Evolutionary conservation across 192 early-diverging fungal species (phyloP), one percentile per base, ranked within the genome.

Genomic region (Rhizoclosmatium globosum): DNA sequence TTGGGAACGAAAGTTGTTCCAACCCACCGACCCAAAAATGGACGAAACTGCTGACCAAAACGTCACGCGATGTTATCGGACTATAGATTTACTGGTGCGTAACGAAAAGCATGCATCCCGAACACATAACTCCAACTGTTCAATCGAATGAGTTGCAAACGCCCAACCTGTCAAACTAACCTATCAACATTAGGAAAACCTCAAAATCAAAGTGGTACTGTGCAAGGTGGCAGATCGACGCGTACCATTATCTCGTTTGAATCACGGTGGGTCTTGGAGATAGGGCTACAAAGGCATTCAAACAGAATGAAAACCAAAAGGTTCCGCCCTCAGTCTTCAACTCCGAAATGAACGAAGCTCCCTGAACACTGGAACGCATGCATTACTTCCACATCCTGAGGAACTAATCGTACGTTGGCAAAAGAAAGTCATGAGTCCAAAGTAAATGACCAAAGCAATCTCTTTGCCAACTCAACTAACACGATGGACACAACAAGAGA

Each of bases 381-480:
- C 6, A 57, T 31, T 57, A 23, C 61, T 79, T 9, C 78, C 78
- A 19, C 11, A 46, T 19, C 78, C 78, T 4, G 61, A 72, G 21
- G 70, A 65, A 38, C 7, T 64, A 7, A 38, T 60, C 4, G 50
- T 79, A 6, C 56, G 62, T 7, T 79, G 78, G 78, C 78, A 79
- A 73, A 79, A 79, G 48, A 79, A 79, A 48, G 53, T 73, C 46
- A 38, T 50, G 59, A 73, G 66, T 50, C 46, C 67, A 68, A 17
- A 71, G 67, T 66, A 68, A 4, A 48, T 64, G n/a, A 48, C 44
- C 17, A 15, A 38, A 53, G 50, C 44, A 43, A 15, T 59, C 11
- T 60, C 38, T 67, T 13, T 4, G 50, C 43, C 7, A 9, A 50
- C 7, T 17, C 15, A 3, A 21, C 9, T 19, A 56, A 71, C 50